Evolutionary conservation across 441 rosid species (phyloP).

Genomic region (Mallotus repandus): DNA sequence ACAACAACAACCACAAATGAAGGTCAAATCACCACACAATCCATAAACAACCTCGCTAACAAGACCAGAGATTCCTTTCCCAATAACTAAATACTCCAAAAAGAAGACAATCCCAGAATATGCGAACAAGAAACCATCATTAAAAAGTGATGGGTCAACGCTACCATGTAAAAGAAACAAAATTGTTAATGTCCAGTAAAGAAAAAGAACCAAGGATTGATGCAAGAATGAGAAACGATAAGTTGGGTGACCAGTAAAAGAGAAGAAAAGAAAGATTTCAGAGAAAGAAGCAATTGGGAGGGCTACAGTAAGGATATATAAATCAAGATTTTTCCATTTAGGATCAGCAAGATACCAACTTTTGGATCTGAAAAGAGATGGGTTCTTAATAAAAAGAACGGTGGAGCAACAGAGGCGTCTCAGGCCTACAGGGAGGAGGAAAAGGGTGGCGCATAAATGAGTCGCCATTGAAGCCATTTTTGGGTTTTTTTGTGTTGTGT

Average conservation of each 20-base stretch:
- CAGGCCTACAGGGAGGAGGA: conserved; percentile 50
- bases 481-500: not conserved
- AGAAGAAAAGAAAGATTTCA: conserved; percentile 44
- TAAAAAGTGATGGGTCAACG: conserved; percentile 28
- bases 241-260: conserved; percentile 45
- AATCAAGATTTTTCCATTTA: conserved; percentile 47
- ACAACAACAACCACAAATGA: conserved; percentile 51
- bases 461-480: conserved; percentile 49
- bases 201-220: conserved; percentile 37
- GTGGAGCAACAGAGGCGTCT: conserved; percentile 52
- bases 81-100: conserved; percentile 39
- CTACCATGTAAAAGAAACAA: conserved; percentile 36
- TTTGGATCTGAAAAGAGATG: conserved; percentile 53
- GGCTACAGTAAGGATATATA: conserved; percentile 45
- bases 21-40: conserved; percentile 40
- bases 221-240: conserved; percentile 50
- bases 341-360: conserved; percentile 50
- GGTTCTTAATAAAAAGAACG: conserved; percentile 46
- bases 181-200: conserved; percentile 45
- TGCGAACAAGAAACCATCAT: conserved; percentile 35
- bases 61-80: conserved; percentile 43
- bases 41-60: conserved; percentile 37
- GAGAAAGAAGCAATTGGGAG: conserved; percentile 61
- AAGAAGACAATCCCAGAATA: conserved; percentile 42
- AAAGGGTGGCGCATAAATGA: conserved; percentile 43